phyloP scores from a whole-genome alignment of 139 green algal species.

The Pleodorina starrii region DNA sequence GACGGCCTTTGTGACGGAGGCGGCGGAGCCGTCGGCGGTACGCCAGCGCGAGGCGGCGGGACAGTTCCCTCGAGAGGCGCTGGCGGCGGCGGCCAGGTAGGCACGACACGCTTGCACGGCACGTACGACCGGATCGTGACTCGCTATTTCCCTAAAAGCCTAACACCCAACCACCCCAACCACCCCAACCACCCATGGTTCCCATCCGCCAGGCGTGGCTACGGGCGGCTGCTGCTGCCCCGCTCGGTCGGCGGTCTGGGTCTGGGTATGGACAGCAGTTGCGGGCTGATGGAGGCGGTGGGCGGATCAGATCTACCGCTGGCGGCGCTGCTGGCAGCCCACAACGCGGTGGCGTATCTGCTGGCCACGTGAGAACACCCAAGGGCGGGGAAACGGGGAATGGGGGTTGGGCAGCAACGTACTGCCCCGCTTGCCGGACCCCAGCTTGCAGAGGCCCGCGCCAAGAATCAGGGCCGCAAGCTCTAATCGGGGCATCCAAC shows the following conservation, averaged over 20 bases:
- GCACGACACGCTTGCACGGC: too few relatives aligned
- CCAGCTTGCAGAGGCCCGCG: too few relatives aligned
- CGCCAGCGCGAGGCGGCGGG: background rate
- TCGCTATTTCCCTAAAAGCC: too few relatives aligned
- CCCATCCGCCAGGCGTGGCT: background rate
- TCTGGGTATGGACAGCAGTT: background rate
- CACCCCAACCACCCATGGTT: too few relatives aligned
- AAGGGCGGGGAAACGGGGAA: too few relatives aligned
- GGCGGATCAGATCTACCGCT: background rate
- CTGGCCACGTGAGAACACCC: slow-evolving; percentile 16
- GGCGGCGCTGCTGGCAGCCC: background rate
- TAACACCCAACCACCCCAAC: too few relatives aligned
- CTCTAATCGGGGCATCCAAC: too few relatives aligned
- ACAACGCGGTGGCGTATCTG: background rate
- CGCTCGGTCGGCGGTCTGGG: background rate
- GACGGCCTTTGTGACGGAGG: background rate
- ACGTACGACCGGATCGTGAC: too few relatives aligned
- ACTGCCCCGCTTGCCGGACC: too few relatives aligned
- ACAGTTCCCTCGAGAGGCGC: background rate
- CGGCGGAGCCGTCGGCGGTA: background rate
- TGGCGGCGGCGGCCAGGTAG: background rate
- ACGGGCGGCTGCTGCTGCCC: slow-evolving; percentile 11
- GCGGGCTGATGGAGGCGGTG: background rate
- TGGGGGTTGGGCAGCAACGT: too few relatives aligned
- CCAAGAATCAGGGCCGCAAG: too few relatives aligned